Percentiles rank a stretch among this genome's conserved stretches.
Conservation (phyloP, 2,329 filamentous ascomycete species). For the Microsporum canis region DNA sequence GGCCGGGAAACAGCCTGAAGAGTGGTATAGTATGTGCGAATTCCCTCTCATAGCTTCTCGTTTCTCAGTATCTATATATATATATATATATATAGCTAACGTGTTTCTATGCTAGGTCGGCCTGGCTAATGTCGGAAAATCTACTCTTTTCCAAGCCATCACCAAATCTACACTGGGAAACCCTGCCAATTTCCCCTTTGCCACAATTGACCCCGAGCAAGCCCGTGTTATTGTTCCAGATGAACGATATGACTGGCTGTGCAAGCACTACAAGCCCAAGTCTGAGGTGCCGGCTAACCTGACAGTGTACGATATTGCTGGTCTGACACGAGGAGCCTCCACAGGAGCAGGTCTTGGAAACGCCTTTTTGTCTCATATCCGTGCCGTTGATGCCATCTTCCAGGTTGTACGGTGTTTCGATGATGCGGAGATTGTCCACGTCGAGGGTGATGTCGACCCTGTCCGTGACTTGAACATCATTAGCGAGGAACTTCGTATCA, state of each 20-base stretch:
- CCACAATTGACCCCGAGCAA: constrained; percentile 97
- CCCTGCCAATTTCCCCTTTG: constrained; percentile 98
- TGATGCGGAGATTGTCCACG: constrained; percentile 98
- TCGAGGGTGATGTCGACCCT: constrained; percentile 96
- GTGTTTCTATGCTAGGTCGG: constrained; percentile 56
- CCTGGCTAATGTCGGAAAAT: constrained; percentile 98
- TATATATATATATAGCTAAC: neutral
- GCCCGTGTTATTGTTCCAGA: constrained; percentile 94
- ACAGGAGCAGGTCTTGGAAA: constrained; percentile 97
- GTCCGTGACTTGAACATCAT: constrained; percentile 92
- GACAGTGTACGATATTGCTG: constrained; percentile 97
- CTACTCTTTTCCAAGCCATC: constrained; percentile 98
- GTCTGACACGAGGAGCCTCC: constrained; percentile 87
- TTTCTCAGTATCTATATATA: constrained; percentile 6
- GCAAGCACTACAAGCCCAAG: constrained; percentile 95
- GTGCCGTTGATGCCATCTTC: constrained; percentile 95
- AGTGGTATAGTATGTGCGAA: constrained; percentile 87
- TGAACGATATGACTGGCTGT: constrained; percentile 90
- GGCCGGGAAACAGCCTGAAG: constrained; percentile 96
- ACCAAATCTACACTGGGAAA: constrained; percentile 96
- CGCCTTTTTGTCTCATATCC: constrained; percentile 95
- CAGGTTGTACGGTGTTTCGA: constrained; percentile 96
- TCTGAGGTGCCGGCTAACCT: constrained; percentile 92
- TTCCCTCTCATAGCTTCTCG: constrained; percentile 25
- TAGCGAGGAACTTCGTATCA: constrained; percentile 87